Evolutionary conservation across 2,329 filamentous ascomycete genomes (phyloP).

Genomic region (Aphanocladium album): DNA sequence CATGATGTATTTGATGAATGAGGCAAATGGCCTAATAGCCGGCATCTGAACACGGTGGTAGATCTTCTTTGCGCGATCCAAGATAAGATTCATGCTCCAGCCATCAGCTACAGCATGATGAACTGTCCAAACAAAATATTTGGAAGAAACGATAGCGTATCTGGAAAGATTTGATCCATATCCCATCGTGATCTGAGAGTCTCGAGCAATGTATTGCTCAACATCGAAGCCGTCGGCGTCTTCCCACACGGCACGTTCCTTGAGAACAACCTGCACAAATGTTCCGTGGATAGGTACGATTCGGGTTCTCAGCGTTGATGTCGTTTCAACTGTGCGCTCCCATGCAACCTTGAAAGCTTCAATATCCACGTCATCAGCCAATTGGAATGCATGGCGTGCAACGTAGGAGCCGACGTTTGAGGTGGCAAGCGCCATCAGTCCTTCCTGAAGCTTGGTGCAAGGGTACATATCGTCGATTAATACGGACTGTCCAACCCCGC

Average conservation of each 20-base stretch:
- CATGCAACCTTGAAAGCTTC: constrained; percentile 23
- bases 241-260: constrained; percentile 7
- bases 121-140: constrained; percentile 2
- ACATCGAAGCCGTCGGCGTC: neutral
- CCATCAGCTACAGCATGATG: constrained; percentile 9
- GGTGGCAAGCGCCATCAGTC: constrained; percentile 28
- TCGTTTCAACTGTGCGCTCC: constrained; percentile 13
- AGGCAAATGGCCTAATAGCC: neutral
- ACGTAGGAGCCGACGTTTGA: constrained; percentile 29
- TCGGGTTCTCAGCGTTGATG: constrained; percentile 12
- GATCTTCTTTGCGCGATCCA: constrained; percentile 4
- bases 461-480: constrained; percentile 14
- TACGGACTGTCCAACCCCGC: neutral
- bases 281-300: constrained; percentile 12
- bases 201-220: neutral
- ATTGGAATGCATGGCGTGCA: constrained; percentile 21
- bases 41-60: neutral
- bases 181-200: neutral
- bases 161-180: neutral
- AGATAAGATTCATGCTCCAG: neutral
- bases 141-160: neutral
- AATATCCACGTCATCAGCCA: constrained; percentile 18
- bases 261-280: constrained; percentile 11
- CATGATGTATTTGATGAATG: constrained; percentile 15
- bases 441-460: constrained; percentile 18